These are phyloP conservation scores for Pythium scleroteichum DNA, from an alignment of 352 stramenopile genomes.

Conservation along the genomic window DNA sequence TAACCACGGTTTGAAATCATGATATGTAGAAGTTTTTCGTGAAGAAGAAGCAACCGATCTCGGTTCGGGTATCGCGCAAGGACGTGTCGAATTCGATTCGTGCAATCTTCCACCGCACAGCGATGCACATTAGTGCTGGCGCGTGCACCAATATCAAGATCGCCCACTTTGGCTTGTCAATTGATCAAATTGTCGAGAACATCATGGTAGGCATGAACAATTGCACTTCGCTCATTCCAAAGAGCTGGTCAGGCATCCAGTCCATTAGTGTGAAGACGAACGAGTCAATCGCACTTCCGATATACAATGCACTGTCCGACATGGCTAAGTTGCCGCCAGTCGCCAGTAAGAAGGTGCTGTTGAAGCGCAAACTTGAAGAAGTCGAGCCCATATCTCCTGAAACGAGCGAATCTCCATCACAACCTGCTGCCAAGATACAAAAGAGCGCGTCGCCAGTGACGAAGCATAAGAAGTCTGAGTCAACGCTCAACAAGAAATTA, in stretches of 20 bases:
- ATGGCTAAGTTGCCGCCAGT: conserved; percentile 64
- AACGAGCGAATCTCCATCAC: conserved; percentile 7
- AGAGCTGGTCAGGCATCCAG: conserved; percentile 91
- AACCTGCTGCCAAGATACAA: conserved; percentile 25
- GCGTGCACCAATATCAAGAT: conserved; percentile 91
- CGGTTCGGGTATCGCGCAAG: conserved; percentile 76
- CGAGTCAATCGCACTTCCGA: conserved; percentile 85
- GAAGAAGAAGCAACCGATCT: conserved; percentile 79
- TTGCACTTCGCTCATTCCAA: conserved; percentile 76
- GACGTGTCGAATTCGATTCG: conserved; percentile 50
- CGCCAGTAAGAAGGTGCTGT: conserved; percentile 47
- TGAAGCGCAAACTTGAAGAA: conserved; percentile 72
- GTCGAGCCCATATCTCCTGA: conserved; percentile 31
- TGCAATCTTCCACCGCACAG: conserved; percentile 62
- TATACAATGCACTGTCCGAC: conserved; percentile 86
- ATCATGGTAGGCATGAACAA: conserved; percentile 74
- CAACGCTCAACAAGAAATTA: too few relatives aligned
- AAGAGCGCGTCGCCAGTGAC: conserved; percentile 22
- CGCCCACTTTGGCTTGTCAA: conserved; percentile 59
- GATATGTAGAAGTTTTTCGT: conserved; percentile 56
- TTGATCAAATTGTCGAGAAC: conserved; percentile 76
- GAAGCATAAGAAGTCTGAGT: conserved; percentile 11
- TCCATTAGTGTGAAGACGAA: conserved; percentile 91
- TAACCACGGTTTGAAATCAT: conserved; percentile 1
- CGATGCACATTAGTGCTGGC: conserved; percentile 82